phyloP scores from a whole-genome alignment of 768 basidiomycete species.

The Lenzites betulinus region DNA sequence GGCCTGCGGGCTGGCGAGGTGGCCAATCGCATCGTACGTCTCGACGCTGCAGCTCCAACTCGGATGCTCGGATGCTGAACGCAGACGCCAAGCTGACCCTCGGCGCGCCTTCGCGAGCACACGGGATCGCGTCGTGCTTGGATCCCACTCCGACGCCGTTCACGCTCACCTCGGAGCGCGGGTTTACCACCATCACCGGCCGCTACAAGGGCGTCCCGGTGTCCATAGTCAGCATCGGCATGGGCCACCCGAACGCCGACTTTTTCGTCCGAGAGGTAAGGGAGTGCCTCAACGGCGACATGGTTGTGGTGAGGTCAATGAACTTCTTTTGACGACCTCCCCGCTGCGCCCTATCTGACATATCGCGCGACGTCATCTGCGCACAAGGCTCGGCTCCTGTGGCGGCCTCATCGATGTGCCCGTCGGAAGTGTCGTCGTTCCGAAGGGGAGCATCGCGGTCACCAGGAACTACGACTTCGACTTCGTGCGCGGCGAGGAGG shows the following conservation, averaged over 20 bases:
- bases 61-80: constrained; percentile 6
- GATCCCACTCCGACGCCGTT: constrained; percentile 64
- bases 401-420: constrained; percentile 68
- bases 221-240: constrained; percentile 78
- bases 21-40: constrained; percentile 73
- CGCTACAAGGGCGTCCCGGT: constrained; percentile 54
- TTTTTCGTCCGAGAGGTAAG: constrained; percentile 83
- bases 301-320: constrained; percentile 51
- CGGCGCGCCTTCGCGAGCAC: constrained; percentile 69
- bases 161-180: constrained; percentile 68
- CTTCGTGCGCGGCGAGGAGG: constrained; percentile 49
- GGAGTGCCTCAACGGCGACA: constrained; percentile 67
- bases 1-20: constrained; percentile 76
- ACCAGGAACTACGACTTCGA: constrained; percentile 78
- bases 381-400: constrained; percentile 74
- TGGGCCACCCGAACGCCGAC: constrained; percentile 83
- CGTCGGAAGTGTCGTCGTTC: constrained; percentile 77
- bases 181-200: constrained; percentile 55
- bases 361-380: constrained; percentile 7
- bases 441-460: constrained; percentile 66
- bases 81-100: constrained; percentile 60
- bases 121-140: constrained; percentile 56
- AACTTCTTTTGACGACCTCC: not conserved
- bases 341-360: constrained; percentile 13
- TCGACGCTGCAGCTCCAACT: not conserved